Evolutionary conservation across 2,329 filamentous ascomycete species (phyloP).

Genomic region (Neofusicoccum cordaticola): DNA sequence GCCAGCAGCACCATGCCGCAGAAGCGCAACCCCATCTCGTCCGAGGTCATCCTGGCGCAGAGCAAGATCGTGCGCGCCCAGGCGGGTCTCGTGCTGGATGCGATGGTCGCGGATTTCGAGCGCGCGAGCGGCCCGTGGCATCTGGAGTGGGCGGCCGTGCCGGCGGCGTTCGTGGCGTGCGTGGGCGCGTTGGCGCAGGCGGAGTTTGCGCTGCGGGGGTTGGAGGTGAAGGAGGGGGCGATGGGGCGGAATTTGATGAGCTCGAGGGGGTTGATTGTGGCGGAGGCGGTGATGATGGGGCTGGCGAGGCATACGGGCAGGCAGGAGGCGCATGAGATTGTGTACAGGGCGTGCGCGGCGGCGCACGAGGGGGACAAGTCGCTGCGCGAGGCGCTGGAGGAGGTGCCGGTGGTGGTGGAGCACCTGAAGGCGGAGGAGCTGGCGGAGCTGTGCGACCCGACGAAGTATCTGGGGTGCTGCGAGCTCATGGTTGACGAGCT

Average conservation of each 20-base stretch:
- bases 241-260: slow-evolving; percentile 54
- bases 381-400: slow-evolving; percentile 44
- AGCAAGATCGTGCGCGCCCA: slow-evolving; percentile 55
- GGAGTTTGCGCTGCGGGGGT: slow-evolving; percentile 51
- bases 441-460: slow-evolving; percentile 54
- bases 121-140: slow-evolving; percentile 59
- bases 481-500: slow-evolving; percentile 34
- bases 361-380: slow-evolving; percentile 46
- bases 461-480: slow-evolving; percentile 44
- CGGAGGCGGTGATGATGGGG: slow-evolving; percentile 61
- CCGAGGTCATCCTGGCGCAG: slow-evolving; percentile 55
- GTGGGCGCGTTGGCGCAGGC: slow-evolving; percentile 55
- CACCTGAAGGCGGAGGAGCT: slow-evolving; percentile 47
- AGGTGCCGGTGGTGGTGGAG: slow-evolving; percentile 40
- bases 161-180: slow-evolving; percentile 53
- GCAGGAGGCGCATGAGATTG: slow-evolving; percentile 54
- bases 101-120: slow-evolving; percentile 58
- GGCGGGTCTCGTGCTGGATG: slow-evolving; percentile 53
- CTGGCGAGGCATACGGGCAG: slow-evolving; percentile 53
- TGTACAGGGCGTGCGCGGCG: slow-evolving; percentile 54
- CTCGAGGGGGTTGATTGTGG: slow-evolving; percentile 54
- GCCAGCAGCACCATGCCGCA: slow-evolving; percentile 38
- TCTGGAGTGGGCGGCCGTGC: slow-evolving; percentile 57
- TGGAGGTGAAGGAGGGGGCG: slow-evolving; percentile 49
- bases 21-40: slow-evolving; percentile 59